Base-by-base conservation (phyloP, 176 grass and related monocot species). In the Thinopyrum elongatum region DNA sequence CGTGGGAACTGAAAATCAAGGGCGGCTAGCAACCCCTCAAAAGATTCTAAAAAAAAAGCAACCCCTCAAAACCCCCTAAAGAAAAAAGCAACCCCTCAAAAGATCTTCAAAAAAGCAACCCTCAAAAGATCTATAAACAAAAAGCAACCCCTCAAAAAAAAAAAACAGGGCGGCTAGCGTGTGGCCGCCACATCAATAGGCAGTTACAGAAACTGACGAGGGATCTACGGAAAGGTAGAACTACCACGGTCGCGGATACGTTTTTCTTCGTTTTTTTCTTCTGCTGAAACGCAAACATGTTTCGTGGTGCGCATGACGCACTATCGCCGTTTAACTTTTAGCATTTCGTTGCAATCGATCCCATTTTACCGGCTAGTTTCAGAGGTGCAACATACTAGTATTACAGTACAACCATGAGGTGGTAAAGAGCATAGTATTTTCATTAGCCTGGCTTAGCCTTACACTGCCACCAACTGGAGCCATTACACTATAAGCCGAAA, bases 151-250 rank as follows among this genome's bases (percentile, higher is more conserved):
- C 35, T 36, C 35, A 44, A 42, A 42, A 42, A 44, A 12, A 13
- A 41, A 41, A 4, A 15, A 1, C 11, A 17, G 53, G 53, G 36
- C 36, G 22, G 36, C 34, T 57, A 39, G 75, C 36, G 26, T n/a
- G 33, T 84, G 70, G 10, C 64, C 15, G 66, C 63, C 84, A 76
- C 75, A 8, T 53, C 7, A 57, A 60, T 22, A 42, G 33, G 26
- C 27, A 68, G 55, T 61, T 49, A 58, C 55, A 47, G 82, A 55
- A 84, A 64, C 19, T 44, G 82, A 72, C 36, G 55, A 47, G 35
- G 14, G 68, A 81, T 81, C 34, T 29, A 13, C 49, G 76, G 7
- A 75, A 70, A 53, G 3, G 19, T 38, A 19, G 5, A 42, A 42
- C 41, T 5, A 17, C 15, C 27, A 16, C 8, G 15, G 33, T 70